These are phyloP conservation scores for Pyrenophora seminiperda DNA, from an alignment of 2,329 filamentous ascomycete species.

Conservation along the genomic window DNA sequence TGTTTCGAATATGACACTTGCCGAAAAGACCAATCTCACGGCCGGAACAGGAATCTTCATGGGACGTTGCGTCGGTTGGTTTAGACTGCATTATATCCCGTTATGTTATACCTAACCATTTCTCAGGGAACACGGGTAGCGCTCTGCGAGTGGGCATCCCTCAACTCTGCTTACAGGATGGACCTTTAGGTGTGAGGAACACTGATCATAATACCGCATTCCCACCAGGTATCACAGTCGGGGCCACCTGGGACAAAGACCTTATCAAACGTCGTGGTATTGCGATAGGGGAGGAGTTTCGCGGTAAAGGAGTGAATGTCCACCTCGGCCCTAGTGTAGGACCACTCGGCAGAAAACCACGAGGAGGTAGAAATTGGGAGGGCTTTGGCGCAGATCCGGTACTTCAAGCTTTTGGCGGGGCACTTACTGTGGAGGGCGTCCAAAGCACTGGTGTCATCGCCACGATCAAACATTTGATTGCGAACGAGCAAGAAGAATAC, in stretches of 20 bases:
- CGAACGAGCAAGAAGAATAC: constrained; percentile 71
- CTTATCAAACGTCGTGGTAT: constrained; percentile 71
- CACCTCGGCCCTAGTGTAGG: constrained; percentile 74
- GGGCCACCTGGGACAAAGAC: constrained; percentile 75
- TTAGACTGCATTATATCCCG: no score
- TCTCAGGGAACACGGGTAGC: constrained; percentile 71
- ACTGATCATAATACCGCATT: constrained; percentile 78
- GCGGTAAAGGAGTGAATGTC: constrained; percentile 74
- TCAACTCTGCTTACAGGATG: constrained; percentile 67
- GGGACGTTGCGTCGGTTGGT: constrained; percentile 63
- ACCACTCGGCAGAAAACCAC: constrained; percentile 66
- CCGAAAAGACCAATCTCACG: constrained; percentile 80
- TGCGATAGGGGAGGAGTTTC: constrained; percentile 72
- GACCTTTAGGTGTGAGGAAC: constrained; percentile 71
- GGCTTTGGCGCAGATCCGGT: constrained; percentile 73
- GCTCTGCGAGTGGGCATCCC: constrained; percentile 72
- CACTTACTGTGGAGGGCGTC: constrained; percentile 76
- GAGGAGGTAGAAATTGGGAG: constrained; percentile 76
- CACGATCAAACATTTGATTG: constrained; percentile 70
- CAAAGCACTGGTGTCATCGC: constrained; percentile 77
- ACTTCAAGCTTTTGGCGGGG: constrained; percentile 74
- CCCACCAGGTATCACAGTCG: constrained; percentile 76
- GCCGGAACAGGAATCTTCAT: constrained; percentile 73
- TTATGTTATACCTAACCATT: no score
- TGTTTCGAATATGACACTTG: constrained; percentile 76